phyloP scores from a whole-genome alignment of 164 flowering plant genomes.

The Tetracentron sinense region DNA sequence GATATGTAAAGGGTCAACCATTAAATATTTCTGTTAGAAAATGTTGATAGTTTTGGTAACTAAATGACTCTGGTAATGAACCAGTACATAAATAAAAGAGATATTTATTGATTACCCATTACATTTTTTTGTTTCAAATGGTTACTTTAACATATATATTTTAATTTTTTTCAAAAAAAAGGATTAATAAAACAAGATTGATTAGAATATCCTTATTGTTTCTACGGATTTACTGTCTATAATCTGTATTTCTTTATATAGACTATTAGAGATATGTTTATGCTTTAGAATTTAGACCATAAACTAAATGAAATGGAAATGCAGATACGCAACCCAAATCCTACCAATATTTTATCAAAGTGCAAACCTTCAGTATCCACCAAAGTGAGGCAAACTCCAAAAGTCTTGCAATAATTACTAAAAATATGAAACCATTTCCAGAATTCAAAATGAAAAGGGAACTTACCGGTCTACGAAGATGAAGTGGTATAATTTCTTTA shows the following conservation, averaged over 20 bases:
- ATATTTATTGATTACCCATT: no score
- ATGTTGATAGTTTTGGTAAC: no score
- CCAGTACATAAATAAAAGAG: no score
- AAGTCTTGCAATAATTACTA: neutral
- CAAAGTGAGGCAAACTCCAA: neutral
- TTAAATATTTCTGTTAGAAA: no score
- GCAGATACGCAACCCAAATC: no score
- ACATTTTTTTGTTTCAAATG: no score
- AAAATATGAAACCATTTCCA: neutral
- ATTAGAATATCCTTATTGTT: no score
- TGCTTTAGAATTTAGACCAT: neutral
- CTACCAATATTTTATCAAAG: neutral
- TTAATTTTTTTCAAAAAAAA: no score
- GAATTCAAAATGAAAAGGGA: neutral
- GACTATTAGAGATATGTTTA: neutral
- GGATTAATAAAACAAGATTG: no score
- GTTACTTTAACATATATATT: no score
- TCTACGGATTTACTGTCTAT: neutral
- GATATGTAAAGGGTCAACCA: no score
- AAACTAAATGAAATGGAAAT: neutral
- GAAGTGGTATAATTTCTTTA: slow-evolving; percentile 85
- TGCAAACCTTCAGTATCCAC: neutral
- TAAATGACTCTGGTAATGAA: no score
- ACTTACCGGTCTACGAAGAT: slow-evolving; percentile 56
- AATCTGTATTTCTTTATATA: neutral